Evolutionary conservation across 768 basidiomycete genomes (phyloP), one percentile per base, ranked within the genome.

Genomic region (Boletus rubropictus): DNA sequence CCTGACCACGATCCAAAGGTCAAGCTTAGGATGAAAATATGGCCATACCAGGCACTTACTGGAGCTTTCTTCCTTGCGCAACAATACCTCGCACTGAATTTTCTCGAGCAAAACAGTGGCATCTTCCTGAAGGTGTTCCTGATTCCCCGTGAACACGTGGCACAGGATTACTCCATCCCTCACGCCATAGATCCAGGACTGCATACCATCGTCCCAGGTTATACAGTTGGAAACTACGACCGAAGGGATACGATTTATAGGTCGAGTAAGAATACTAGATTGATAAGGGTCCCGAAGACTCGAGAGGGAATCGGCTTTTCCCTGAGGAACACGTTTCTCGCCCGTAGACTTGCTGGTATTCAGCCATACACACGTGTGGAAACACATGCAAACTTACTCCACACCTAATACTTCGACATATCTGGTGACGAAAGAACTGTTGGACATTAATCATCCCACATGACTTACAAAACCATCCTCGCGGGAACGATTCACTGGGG

Each of bases 401-500:
- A 52, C 78, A 80, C 1, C 24, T 39, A 3, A 61, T 54, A 48
- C 73, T 73, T 11, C 57, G 52, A 55, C 79, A 81, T 51, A 65
- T 62, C 39, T 76, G 67, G 51, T 76, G 73, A 44, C 79, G 67
- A 61, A 80, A 64, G 38, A 65, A 62, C 11, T 49, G 51, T 53
- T 78, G 73, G 37, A 67, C 68, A 40, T 78, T 80, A 21, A 80
- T 57, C 56, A 72, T 67, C 21, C 78, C 78, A 47, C 79, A 80
- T 0, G 50, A 41, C 2, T 21, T 47, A 49, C 79, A 80, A 48
- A 68, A 71, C 78, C 77, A 81, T 7, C 78, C 79, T 22, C 59
- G 61, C 10, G 58, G 73, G 42, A 78, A 69, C 2, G 55, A 60
- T 31, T 65, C 68, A 28, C 51, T 61, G 4, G 67, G 63, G 17